Evolutionary conservation across 2,329 filamentous ascomycete species (phyloP), one percentile per base, ranked within the genome.

Genomic region (Pseudogymnoascus sp.): DNA sequence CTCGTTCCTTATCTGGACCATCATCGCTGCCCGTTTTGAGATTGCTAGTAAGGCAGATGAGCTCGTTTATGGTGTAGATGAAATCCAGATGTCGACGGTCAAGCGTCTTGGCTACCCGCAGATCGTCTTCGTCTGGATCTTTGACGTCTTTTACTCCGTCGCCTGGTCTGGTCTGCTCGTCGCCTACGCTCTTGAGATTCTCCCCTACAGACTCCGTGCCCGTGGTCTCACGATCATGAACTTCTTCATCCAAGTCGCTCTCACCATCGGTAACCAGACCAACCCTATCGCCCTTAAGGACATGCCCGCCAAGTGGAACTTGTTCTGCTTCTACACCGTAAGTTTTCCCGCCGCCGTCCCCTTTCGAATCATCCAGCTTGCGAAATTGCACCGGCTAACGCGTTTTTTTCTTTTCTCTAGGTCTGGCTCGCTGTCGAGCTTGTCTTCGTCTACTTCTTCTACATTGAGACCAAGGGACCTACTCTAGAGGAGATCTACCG

Each of bases 301-400:
- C 59, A 72, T 86, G 52, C 79, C 79, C n/a, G 72, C 76, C 58
- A 79, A 85, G 71, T 86, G 82, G 81, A 79, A 85, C 71, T 81
- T 86, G 60, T 85, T 83, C 76, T 75, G 84, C 55, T 83, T 85
- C 73, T 86, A 86, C 71, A 82, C 81, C 19, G 75, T 76, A 72
- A 72, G 72, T 73, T 12, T 12, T 59, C 19, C n/a, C n/a, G n/a
- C n/a, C n/a, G n/a, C n/a, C 38, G 10, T 23, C 33, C n/a, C n/a
- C n/a, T n/a, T 28, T 48, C 18, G 0, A 21, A 3, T 6, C 10
- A 9, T 18, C 15, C 15, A 26, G 5, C 60, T 30, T 13, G 7
- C 35, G 19, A n/a, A n/a, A 13, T 57, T 5, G 5, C 28, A 21
- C 18, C 18, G 52, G 18, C 65, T 69, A 52, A 68, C 33, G 23